Evolutionary conservation across 495 filamentous ascomycete species (phyloP), one percentile per base, ranked within the genome.

Genomic region (Podospora sp.): DNA sequence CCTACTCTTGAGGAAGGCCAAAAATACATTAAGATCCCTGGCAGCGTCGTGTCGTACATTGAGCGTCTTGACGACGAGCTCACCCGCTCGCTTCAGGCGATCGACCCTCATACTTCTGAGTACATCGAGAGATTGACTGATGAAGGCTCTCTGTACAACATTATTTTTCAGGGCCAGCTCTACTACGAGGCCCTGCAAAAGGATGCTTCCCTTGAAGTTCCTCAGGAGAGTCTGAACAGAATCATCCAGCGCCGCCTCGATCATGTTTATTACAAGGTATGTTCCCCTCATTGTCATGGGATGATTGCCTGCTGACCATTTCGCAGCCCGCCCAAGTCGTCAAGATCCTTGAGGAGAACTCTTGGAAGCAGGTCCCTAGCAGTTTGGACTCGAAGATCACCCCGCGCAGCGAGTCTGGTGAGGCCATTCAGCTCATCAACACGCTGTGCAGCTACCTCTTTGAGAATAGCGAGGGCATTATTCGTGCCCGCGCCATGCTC

Each of bases 1-100:
- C 95, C 95, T 21, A 83, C 84, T 36, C 81, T 92, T 70, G 85
- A 82, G 18, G 72, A 82, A 9, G 92, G 88, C 66, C 88, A 97
- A 79, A 88, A 87, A 65, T 82, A 88, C 73, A 87, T 94, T 78
- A 90, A 91, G 79, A 89, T 99, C 68, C 92, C 96, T 16, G 95
- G 95, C 75, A 97, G 92, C 78, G 83, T 97, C 65, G 92, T 97
- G 21, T 98, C 96, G 0, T 94, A 93, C 77, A 90, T 96, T 21
- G 95, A 99, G 84, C 86, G 96, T 70, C 86, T 99, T 20, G 95
- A 99, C 74, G 95, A 99, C 75, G 96, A 98, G 80, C 93, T 99
- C 71, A 97, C 92, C 53, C 88, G 95, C 70, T 97, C 94, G 16
- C 82, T 99, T 62, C 95, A 98, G 80, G 90, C 91, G 76, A 97